phyloP scores from a whole-genome alignment of 352 stramenopile genomes.

The Aphanomyces stellatus region DNA sequence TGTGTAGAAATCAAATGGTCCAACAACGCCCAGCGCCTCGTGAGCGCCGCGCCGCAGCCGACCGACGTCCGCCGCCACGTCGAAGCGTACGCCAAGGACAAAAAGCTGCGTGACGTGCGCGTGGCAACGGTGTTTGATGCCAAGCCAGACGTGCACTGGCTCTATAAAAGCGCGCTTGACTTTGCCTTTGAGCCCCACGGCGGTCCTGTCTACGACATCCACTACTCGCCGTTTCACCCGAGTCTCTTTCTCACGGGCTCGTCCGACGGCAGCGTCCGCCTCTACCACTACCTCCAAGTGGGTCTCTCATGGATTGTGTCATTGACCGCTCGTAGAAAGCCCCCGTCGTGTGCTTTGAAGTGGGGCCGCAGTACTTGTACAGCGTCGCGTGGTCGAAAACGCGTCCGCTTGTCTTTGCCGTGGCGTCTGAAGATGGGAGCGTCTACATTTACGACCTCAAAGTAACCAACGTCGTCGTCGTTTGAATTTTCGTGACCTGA shows the following conservation, averaged over 20 bases:
- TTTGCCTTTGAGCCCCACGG: constrained; percentile 67
- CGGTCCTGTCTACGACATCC: constrained; percentile 67
- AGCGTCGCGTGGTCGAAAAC: constrained; percentile 64
- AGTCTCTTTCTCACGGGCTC: constrained; percentile 71
- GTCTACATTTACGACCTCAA: constrained; percentile 75
- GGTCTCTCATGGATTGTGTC: not conserved
- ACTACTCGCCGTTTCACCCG: constrained; percentile 79
- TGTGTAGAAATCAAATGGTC: constrained; percentile 47
- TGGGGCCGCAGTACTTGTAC: constrained; percentile 65
- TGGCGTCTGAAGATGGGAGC: constrained; percentile 58
- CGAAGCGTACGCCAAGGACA: constrained; percentile 47
- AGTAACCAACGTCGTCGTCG: no score
- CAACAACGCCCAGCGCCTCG: constrained; percentile 45
- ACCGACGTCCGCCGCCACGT: constrained; percentile 52
- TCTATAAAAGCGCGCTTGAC: constrained; percentile 64
- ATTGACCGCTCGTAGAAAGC: constrained; percentile 28
- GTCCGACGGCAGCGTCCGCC: constrained; percentile 63
- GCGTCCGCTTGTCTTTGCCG: constrained; percentile 61
- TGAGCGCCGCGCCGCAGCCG: constrained; percentile 41
- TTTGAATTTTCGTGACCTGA: not conserved
- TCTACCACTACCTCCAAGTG: constrained; percentile 47
- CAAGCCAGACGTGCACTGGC: constrained; percentile 41
- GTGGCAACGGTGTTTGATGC: constrained; percentile 66
- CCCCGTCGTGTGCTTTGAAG: constrained; percentile 52
- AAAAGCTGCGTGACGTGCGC: constrained; percentile 58